Base-by-base conservation (phyloP, 331 rosid species). In the Malus hybrid region DNA sequence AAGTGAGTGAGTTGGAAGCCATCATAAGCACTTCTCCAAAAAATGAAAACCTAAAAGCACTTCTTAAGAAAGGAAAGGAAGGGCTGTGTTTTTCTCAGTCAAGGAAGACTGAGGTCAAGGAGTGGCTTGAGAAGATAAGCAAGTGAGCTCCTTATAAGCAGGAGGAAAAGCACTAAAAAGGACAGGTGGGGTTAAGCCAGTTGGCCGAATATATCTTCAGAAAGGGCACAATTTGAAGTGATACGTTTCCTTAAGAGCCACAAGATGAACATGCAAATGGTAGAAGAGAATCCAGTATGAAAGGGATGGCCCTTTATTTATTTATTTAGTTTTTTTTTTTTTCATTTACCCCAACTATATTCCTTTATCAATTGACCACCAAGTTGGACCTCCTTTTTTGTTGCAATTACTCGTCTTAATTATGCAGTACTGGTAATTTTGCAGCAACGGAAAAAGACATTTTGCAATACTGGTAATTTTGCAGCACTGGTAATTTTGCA, bases 171-270 rank as follows among this genome's bases (percentile, higher is more conserved):
- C 34, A 7, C 12, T 3, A 22, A 55, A 78, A 80, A 77, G 77
- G 68, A 68, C 63, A 71, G 72, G 88, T 84, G 90, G 89, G 84
- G 75, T 63, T 75, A 39, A 30, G 61, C 65, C 80, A 77, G 75
- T 71, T 82, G 89, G 82, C 26, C 29, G 91, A 89, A 91, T 84
- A 87, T 89, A 87, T 91, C 89, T 84, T 80, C 80, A 50, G 56
- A 82, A 87, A 72, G 82, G 88, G 78, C 71, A 64, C 71, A 83
- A 86, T 82, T 81, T 74, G 78, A 73, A 79, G 83, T 77, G 78
- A 80, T 75, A 53, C 77, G 53, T 75, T 73, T 75, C 83, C 77
- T 84, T 76, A 69, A 60, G 79, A 83, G 52, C 86, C 65, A 74
- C 79, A 76, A 65, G 71, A 73, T 70, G 52, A 68, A 84, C 68